A percentile compares a stretch with the other conserved stretches of the same genome.
phyloP scores from a whole-genome alignment of 2,329 filamentous ascomycete genomes.

The Aspergillus sp. region DNA sequence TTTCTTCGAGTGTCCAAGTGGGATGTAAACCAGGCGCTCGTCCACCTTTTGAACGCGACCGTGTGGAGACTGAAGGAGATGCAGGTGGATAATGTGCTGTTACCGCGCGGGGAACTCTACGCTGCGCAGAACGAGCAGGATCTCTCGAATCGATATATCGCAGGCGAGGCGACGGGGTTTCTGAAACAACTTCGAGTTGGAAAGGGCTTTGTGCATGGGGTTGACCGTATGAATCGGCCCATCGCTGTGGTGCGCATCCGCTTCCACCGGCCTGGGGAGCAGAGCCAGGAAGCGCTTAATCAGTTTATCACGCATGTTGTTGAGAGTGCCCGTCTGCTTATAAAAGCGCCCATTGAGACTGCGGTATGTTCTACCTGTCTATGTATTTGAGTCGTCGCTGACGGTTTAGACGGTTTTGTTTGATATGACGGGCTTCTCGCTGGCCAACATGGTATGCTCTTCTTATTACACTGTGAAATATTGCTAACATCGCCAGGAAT shows the following conservation, averaged over 20 bases:
- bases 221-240: slow-evolving; percentile 76
- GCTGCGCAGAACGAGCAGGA: slow-evolving; percentile 56
- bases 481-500: slow-evolving; percentile 58
- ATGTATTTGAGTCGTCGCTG: not conserved
- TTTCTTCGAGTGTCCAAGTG: slow-evolving; percentile 83
- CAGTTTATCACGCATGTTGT: slow-evolving; percentile 88
- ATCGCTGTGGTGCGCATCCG: slow-evolving; percentile 79
- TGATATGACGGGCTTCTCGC: slow-evolving; percentile 86
- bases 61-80: slow-evolving; percentile 80
- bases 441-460: slow-evolving; percentile 77
- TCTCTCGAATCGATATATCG: slow-evolving; percentile 42
- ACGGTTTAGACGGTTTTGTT: slow-evolving; percentile 74
- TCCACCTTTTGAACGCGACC: slow-evolving; percentile 89
- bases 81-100: slow-evolving; percentile 82
- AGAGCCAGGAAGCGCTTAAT: slow-evolving; percentile 77
- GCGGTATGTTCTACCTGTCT: slow-evolving; percentile 60
- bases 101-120: slow-evolving; percentile 68
- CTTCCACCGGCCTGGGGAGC: slow-evolving; percentile 77
- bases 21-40: slow-evolving; percentile 83
- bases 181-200: slow-evolving; percentile 77
- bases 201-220: slow-evolving; percentile 83
- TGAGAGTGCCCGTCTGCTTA: slow-evolving; percentile 77
- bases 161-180: slow-evolving; percentile 71
- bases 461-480: not conserved
- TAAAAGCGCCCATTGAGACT: slow-evolving; percentile 77